Evolutionary conservation across 495 filamentous ascomycete species (phyloP), one percentile per base, ranked within the genome.

Genomic region (Arthonia radiata): DNA sequence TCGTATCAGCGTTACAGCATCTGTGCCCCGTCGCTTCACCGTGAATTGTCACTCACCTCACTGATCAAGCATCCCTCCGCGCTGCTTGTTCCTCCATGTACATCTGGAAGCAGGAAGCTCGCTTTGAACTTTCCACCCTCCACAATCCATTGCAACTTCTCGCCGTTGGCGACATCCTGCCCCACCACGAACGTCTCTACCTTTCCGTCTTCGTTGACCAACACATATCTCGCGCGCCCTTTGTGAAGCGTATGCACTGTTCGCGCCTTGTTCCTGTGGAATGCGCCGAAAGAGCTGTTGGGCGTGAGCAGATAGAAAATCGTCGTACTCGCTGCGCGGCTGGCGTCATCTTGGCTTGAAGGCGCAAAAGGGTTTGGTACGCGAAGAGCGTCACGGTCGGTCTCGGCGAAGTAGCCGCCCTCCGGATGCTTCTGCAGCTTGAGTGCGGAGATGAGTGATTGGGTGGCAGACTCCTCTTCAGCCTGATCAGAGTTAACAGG

Each of bases 301-400:
- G 63, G 55, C 0, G 68, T 74, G n/a, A 73, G 48, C 13, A 65
- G 43, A 41, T 75, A 74, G 48, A 48, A 57, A 31, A 73, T 72
- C 3, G 52, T 55, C 1, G 59, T 64, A 14, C 46, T 55, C 6
- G 52, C 53, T 33, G 39, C 50, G 16, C 60, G 51, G 12, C 42
- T 39, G 10, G 42, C 36, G 14, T 50, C 44, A 24, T 49, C 27
- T 34, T 48, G 52, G 19, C 38, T 36, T 14, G 34, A 18, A 13
- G 39, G 28, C 10, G 27, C 15, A 32, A 66, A 65, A 1, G 62
- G 57, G 28, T 58, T 57, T 3, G 59, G 52, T 14, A 67, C 38
- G 9, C 41, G 48, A 7, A 45, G 42, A 1, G 50, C 32, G 37
- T 62, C 49, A 15, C 59, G 57, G 46, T 78, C 61, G 4, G 63